Evolutionary conservation across 78 protist species (phyloP), one percentile per base, ranked within the genome.

Genomic region (Cyanophora paradoxa): DNA sequence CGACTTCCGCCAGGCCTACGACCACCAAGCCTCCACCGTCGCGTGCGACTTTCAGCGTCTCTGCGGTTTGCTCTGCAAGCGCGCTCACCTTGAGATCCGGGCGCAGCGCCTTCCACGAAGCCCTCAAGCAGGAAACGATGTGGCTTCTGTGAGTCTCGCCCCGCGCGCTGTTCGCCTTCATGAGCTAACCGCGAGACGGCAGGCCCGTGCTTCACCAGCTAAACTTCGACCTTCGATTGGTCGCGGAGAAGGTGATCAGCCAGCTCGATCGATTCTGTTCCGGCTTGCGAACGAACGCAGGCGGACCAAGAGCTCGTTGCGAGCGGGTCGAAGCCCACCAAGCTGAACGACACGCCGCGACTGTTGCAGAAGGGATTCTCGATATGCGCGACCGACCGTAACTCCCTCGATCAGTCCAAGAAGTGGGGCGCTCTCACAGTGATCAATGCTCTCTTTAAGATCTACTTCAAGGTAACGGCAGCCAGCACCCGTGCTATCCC

Each of bases 351-450:
- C 31, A 58, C 74, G 30, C 44, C 33, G 42, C 46, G 62, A 10
- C 3, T 16, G 61, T 14, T 69, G 42, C 54, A 34, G 14, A 33
- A 41, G 26, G 19, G 10, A 3, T 69, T 69, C 42, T 1, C 10
- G 36, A 31, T 69, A 26, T 8, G 22, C 19, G 20, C 36, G n/a
- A 50, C 59, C 19, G 74, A 69, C 42, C 74, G 74, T 0, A 26
- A 40, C 3, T 30, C 46, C 20, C 74, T 69, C 31, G n/a, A 34
- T 6, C 28, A 8, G 20, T n/a, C 26, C 0, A 69, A 69, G 42
- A 69, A 69, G 62, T 69, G 59, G 59, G 74, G 74, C 62, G 57
- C 74, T 0, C 59, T 69, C 33, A 22, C 2, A 0, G 74, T 69
- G 62, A 52, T 69, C 59, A 69, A 69, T 30, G 31, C 4, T 7